Base-by-base conservation (phyloP, 2,329 filamentous ascomycete genomes). In the Xylariaceae sp. region DNA sequence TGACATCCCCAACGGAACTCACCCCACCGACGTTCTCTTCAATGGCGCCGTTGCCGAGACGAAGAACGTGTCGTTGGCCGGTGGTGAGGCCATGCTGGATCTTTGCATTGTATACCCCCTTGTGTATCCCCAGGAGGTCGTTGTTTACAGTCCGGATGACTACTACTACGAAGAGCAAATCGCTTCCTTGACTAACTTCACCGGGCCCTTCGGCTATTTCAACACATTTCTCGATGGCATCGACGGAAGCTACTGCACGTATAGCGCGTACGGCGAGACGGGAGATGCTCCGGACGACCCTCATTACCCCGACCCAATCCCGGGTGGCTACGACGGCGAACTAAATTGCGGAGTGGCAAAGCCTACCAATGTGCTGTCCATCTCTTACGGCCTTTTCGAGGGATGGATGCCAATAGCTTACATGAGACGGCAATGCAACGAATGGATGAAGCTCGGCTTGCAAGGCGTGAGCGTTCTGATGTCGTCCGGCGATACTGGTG, bases 221-320 rank as follows among this genome's bases (percentile, higher is more conserved):
- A 47, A 47, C 43, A 47, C 50, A 9, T 52, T 52, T 18, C 50
- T 52, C 41, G 50, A 52, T 13, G 50, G 41, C 20, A 37, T 61
- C 10, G 59, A 61, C 30, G 59, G 59, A 29, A 53, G 46, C n/a
- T 61, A 61, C 36, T 61, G 59, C 37, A 57, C 48, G 2, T 55
- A 57, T 33, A 50, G 42, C 3, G 57, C 59, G n/a, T 59, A 36
- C 30, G 52, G 52, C 15, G 57, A 62, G 50, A 62, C 57, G 13
- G 59, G 59, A 23, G 42, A 62, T 29, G 60, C 36, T 3, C 55
- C 52, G 29, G 29, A 27, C 9, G 59, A 62, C 42, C 59, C 59
- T 6, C 29, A 43, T 2, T 55, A 55, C n/a, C 52, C 52, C 3
- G 52, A 55, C 46, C 46, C 9, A 50, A 55, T 42, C 45, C 20